Evolutionary conservation across 2,329 filamentous ascomycete species (phyloP).

Genomic region (Aspergillus thermomutatus): DNA sequence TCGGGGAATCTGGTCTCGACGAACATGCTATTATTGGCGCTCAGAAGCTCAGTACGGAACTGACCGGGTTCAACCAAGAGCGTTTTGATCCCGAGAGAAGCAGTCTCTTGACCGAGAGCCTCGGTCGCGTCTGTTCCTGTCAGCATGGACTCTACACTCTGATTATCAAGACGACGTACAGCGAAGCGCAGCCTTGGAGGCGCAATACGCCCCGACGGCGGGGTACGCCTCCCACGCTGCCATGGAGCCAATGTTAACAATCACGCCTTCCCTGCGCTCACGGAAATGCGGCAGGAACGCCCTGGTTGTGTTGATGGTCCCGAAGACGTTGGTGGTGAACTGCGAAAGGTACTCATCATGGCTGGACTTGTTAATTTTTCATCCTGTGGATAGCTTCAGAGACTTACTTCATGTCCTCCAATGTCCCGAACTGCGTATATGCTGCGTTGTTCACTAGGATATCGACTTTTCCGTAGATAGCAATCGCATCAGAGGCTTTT

Average conservation of each 20-base stretch:
- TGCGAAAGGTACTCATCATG: conserved; percentile 21
- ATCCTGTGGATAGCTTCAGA: background rate
- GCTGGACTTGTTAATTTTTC: conserved; percentile 2
- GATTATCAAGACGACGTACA: background rate
- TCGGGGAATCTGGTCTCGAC: conserved; percentile 12
- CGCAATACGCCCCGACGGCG: conserved; percentile 31
- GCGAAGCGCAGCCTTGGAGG: conserved; percentile 29
- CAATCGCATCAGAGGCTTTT: conserved; percentile 15
- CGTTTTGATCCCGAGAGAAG: conserved; percentile 30
- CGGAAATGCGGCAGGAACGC: conserved; percentile 38
- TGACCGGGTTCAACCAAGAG: conserved; percentile 37
- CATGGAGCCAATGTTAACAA: conserved; percentile 38
- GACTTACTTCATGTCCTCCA: conserved; percentile 22
- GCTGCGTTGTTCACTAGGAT: conserved; percentile 37
- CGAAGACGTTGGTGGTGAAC: conserved; percentile 40
- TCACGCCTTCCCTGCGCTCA: conserved; percentile 25
- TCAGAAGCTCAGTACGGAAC: conserved; percentile 32
- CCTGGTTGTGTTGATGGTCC: conserved; percentile 34
- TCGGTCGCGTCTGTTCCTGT: conserved; percentile 4
- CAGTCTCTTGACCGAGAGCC: conserved; percentile 27
- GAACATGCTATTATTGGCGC: conserved; percentile 10
- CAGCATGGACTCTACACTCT: background rate
- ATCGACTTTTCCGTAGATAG: conserved; percentile 26
- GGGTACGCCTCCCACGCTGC: conserved; percentile 24
- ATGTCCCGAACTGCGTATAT: conserved; percentile 23